phyloP scores from a whole-genome alignment of 2,329 filamentous ascomycete species.

The Fusarium sp. region DNA sequence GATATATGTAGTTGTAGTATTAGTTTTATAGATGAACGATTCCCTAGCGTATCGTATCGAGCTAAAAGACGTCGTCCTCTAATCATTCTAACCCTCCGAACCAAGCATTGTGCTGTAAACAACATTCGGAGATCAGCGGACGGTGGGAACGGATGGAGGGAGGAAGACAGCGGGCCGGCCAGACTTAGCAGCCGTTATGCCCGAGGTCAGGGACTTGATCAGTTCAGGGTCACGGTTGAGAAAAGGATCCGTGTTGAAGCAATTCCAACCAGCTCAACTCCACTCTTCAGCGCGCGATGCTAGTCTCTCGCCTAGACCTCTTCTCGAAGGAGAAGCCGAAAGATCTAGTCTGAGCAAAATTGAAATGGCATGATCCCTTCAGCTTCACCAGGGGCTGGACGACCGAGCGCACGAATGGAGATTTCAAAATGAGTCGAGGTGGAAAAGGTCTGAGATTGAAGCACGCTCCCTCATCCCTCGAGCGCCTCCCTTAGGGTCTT shows the following conservation, averaged over 20 bases:
- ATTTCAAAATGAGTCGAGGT: slow-evolving; percentile 20
- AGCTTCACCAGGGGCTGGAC: background rate
- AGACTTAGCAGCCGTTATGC: background rate
- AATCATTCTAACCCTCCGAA: background rate
- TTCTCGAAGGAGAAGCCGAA: slow-evolving; percentile 24
- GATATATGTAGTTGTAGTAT: slow-evolving; percentile 2
- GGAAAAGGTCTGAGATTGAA: background rate
- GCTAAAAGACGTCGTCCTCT: background rate
- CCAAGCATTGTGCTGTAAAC: slow-evolving; percentile 4
- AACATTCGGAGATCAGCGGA: slow-evolving; percentile 19
- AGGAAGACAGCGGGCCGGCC: slow-evolving; percentile 7
- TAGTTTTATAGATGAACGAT: slow-evolving; percentile 10
- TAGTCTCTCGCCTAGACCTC: slow-evolving; percentile 6
- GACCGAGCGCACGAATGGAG: slow-evolving; percentile 11
- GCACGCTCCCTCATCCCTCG: background rate
- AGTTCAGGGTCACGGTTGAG: slow-evolving; percentile 9
- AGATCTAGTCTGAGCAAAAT: slow-evolving; percentile 1
- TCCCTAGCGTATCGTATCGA: background rate
- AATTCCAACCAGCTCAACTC: slow-evolving; percentile 5
- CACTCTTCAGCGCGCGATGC: slow-evolving; percentile 8
- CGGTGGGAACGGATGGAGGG: background rate
- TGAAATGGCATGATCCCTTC: slow-evolving; percentile 15
- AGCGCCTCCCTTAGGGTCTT: background rate
- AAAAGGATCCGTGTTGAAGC: slow-evolving; percentile 25
- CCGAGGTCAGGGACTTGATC: slow-evolving; percentile 8